Percentiles rank a stretch among this genome's conserved stretches.
Evolutionary conservation across 192 early-diverging fungal genomes (phyloP).

Genomic region (Helicostylum pulchrum): DNA sequence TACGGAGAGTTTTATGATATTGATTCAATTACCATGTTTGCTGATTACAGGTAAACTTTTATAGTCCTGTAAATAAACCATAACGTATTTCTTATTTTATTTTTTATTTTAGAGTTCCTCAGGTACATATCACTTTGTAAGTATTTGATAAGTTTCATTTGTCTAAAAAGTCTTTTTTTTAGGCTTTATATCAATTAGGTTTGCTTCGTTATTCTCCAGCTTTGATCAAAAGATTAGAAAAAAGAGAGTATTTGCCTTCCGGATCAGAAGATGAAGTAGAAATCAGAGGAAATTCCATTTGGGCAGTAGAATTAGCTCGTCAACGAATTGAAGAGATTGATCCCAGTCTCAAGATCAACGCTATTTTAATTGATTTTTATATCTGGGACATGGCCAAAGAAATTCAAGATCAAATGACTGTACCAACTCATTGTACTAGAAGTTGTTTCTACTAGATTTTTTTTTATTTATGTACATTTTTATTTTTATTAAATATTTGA

Average conservation of each 20-base stretch:
- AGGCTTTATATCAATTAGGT: constrained; percentile 70
- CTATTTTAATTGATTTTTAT: constrained; percentile 84
- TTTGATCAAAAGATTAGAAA: constrained; percentile 45
- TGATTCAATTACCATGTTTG: constrained; percentile 85
- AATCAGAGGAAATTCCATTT: constrained; percentile 78
- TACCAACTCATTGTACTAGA: constrained; percentile 66
- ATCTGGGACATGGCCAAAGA: constrained; percentile 85
- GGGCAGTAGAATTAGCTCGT: constrained; percentile 66
- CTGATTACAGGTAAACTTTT: constrained; percentile 64
- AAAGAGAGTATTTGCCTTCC: constrained; percentile 43
- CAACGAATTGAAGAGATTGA: constrained; percentile 3
- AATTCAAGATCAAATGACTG: constrained; percentile 49
- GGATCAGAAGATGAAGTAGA: constrained; percentile 71
- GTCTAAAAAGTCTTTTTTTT: neutral
- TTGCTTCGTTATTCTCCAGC: constrained; percentile 63
- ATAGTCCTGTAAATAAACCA: neutral
- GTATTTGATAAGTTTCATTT: neutral
- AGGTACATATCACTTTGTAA: constrained; percentile 17
- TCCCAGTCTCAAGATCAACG: constrained; percentile 49
- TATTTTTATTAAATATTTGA: constrained; percentile 37
- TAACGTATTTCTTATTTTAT: neutral
- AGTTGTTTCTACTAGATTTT: neutral
- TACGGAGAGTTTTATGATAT: constrained; percentile 69
- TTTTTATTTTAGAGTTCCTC: constrained; percentile 26
- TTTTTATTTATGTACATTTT: no score